Evolutionary conservation across 2,329 filamentous ascomycete species (phyloP).

Genomic region (Microcyclosporella mali): DNA sequence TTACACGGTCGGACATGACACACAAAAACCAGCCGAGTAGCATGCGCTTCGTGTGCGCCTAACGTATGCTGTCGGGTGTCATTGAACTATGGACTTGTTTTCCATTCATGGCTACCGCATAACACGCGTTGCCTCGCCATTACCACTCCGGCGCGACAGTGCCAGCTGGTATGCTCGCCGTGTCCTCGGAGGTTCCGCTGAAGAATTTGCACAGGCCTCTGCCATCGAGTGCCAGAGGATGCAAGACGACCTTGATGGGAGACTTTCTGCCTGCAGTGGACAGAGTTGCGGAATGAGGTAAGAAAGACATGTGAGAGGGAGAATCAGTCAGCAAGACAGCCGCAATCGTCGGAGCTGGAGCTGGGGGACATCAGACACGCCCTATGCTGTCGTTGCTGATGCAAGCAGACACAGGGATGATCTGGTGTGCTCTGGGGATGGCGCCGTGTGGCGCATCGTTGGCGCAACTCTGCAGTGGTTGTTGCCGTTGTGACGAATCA

Average conservation of each 20-base stretch:
- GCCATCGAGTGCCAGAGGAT: not conserved
- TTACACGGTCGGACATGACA: conserved; percentile 6
- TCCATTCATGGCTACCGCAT: conserved; percentile 9
- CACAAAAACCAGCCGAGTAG: not conserved
- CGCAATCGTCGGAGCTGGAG: not conserved
- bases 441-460: not conserved
- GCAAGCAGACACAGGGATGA: no score
- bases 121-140: conserved; percentile 8
- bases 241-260: not conserved
- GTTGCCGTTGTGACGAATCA: not conserved
- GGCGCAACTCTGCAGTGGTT: not conserved
- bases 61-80: conserved; percentile 2
- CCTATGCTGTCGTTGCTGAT: not conserved
- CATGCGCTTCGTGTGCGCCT: conserved; percentile 1
- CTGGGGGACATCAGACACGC: not conserved
- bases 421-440: not conserved
- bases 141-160: conserved; percentile 1
- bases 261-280: not conserved
- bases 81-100: conserved; percentile 14
- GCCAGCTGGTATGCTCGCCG: conserved; percentile 5
- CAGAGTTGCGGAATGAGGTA: no score
- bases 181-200: conserved; percentile 6
- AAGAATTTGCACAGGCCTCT: conserved; percentile 5
- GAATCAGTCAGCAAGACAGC: not conserved
- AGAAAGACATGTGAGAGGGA: not conserved